Evolutionary conservation across 345 rosid species (phyloP).

Genomic region (Rhodomyrtus tomentosa): DNA sequence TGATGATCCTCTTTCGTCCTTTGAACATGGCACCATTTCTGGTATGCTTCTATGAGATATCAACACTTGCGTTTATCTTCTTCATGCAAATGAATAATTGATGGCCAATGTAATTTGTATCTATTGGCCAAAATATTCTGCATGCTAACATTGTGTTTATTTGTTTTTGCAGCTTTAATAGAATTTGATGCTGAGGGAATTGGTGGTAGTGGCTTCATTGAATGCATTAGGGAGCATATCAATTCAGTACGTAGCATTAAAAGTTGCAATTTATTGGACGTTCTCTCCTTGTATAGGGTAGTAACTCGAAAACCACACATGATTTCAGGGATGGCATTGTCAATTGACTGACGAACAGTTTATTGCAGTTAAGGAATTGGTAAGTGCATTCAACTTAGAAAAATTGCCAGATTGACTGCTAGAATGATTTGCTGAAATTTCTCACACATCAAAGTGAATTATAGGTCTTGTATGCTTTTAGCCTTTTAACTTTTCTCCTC

Average conservation of each 20-base stretch:
- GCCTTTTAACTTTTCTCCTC: neutral
- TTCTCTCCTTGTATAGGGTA: neutral
- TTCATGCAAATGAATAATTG: neutral
- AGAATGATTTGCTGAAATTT: neutral
- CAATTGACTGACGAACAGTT: conserved; percentile 88
- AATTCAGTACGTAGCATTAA: conserved; percentile 48
- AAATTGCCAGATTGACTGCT: neutral
- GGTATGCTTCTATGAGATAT: conserved; percentile 36
- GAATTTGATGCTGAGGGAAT: conserved; percentile 99
- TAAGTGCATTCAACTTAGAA: conserved; percentile 14
- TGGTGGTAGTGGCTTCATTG: conserved; percentile 99
- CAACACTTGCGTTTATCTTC: neutral
- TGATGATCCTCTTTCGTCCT: conserved; percentile 98
- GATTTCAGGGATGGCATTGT: conserved; percentile 83
- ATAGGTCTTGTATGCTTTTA: neutral
- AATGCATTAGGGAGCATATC: conserved; percentile 96
- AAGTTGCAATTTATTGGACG: conserved; percentile 2
- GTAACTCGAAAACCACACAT: conserved; percentile 22
- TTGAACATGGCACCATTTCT: conserved; percentile 94
- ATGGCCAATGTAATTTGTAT: neutral
- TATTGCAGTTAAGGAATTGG: conserved; percentile 98
- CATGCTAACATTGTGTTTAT: conserved; percentile 7
- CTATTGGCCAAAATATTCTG: neutral
- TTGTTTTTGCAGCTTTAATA: conserved; percentile 66
- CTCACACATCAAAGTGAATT: neutral